Evolutionary conservation across 2,329 filamentous ascomycete genomes (phyloP).

Genomic region (Fusarium virguliforme): DNA sequence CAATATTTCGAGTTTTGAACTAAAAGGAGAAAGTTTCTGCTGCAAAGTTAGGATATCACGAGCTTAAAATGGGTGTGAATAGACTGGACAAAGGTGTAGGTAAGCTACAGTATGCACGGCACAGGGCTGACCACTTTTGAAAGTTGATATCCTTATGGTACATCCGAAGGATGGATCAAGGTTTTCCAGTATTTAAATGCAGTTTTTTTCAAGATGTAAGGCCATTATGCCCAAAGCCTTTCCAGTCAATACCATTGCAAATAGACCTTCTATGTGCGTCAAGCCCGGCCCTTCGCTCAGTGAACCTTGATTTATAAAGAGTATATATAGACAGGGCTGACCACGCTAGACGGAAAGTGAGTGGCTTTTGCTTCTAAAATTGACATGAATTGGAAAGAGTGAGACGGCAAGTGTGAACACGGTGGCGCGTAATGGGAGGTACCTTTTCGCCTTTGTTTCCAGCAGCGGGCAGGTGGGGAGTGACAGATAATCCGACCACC

Average conservation of each 20-base stretch:
- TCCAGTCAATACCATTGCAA: too few species aligned
- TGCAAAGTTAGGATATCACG: conserved; percentile 2
- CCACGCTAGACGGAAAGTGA: conserved; percentile 23
- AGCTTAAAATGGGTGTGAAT: conserved; percentile 24
- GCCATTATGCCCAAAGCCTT: too few species aligned
- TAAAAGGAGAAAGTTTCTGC: conserved; percentile 3
- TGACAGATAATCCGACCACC: conserved; percentile 57
- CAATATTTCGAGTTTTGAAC: neutral
- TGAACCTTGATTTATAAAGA: too few species aligned
- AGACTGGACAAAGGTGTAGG: conserved; percentile 32
- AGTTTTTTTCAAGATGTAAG: too few species aligned
- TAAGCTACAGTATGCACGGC: conserved; percentile 14
- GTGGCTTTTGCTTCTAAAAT: conserved; percentile 38
- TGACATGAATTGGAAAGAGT: conserved; percentile 17
- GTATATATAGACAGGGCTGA: conserved; percentile 31
- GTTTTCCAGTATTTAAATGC: too few species aligned
- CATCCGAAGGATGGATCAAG: too few species aligned
- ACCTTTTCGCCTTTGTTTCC: conserved; percentile 14
- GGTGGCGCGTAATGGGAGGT: conserved; percentile 53
- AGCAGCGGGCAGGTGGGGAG: conserved; percentile 45
- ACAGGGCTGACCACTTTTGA: conserved; percentile 33
- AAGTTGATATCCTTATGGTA: too few species aligned
- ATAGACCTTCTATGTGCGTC: too few species aligned
- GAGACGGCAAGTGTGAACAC: conserved; percentile 53
- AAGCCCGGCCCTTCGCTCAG: too few species aligned